Conservation (phyloP, 805 yeast genomes). For the Yarrowia osloensis region DNA sequence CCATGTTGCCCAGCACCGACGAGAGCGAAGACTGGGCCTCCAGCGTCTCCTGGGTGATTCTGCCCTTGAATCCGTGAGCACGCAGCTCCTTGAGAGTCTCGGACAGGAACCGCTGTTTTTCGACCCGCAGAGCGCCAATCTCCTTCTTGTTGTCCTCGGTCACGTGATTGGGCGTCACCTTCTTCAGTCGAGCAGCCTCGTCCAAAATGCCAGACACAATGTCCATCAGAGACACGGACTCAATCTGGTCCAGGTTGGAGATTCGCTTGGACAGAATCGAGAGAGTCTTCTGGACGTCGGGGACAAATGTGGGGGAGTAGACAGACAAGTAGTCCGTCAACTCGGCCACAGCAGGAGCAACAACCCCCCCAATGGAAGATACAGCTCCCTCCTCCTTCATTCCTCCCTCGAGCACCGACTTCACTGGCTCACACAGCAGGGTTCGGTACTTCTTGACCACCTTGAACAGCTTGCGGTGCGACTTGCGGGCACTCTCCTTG, state of each 20-base stretch:
- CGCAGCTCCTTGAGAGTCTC: slow-evolving; percentile 73
- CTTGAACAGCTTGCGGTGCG: slow-evolving; percentile 83
- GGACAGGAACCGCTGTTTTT: slow-evolving; percentile 76
- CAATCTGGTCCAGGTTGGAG: slow-evolving; percentile 41
- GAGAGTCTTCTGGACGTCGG: slow-evolving; percentile 53
- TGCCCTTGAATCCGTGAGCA: slow-evolving; percentile 72
- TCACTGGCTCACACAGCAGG: slow-evolving; percentile 54
- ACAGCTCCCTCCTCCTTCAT: background rate
- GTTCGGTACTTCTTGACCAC: slow-evolving; percentile 78
- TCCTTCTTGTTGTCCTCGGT: slow-evolving; percentile 75
- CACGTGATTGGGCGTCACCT: slow-evolving; percentile 73
- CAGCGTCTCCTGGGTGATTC: slow-evolving; percentile 65
- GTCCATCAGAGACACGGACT: slow-evolving; percentile 53
- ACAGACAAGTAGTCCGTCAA: slow-evolving; percentile 49
- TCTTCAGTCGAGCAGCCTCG: slow-evolving; percentile 62
- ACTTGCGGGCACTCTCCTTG: slow-evolving; percentile 87
- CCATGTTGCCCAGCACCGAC: slow-evolving; percentile 57
- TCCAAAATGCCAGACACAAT: slow-evolving; percentile 56
- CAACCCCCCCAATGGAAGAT: background rate
- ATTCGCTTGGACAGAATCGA: slow-evolving; percentile 58
- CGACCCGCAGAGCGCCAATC: slow-evolving; percentile 71
- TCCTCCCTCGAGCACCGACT: slow-evolving; percentile 53
- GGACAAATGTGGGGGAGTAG: slow-evolving; percentile 52
- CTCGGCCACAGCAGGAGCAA: background rate
- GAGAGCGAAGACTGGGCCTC: slow-evolving; percentile 64